phyloP scores from a whole-genome alignment of 108 stramenopile species.

The Discostella stelligeroides region DNA sequence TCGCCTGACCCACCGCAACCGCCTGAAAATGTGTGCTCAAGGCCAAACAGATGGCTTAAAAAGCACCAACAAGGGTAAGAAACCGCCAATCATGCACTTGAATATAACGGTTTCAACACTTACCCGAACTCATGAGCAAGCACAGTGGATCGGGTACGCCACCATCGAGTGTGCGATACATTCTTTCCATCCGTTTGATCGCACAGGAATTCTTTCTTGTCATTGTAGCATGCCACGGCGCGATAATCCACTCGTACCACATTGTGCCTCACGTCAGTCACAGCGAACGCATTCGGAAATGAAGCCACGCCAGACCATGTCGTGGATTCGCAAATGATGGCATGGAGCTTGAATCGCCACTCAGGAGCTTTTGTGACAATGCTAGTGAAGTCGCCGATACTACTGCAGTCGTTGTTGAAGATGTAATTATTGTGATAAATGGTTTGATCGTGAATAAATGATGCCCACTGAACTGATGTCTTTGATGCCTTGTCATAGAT shows the following conservation, averaged over 20 bases:
- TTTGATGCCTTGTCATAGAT: constrained; percentile 16
- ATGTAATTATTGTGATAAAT: constrained; percentile 7
- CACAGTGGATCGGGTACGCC: constrained; percentile 21
- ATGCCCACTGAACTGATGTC: constrained; percentile 18
- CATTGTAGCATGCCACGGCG: constrained; percentile 23
- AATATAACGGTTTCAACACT: not conserved
- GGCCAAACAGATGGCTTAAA: constrained; percentile 20
- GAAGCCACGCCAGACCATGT: constrained; percentile 13
- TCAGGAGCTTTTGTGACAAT: constrained; percentile 5
- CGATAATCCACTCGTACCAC: constrained; percentile 18
- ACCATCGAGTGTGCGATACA: constrained; percentile 20
- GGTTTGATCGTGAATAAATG: constrained; percentile 10
- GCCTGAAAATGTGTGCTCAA: constrained; percentile 19
- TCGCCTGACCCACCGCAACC: constrained; percentile 25
- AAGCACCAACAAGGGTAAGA: not conserved
- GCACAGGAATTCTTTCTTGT: constrained; percentile 5
- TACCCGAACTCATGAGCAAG: constrained; percentile 24
- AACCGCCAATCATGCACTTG: not conserved
- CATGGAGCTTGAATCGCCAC: constrained; percentile 17
- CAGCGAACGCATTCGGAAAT: constrained; percentile 5
- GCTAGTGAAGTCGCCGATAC: not conserved
- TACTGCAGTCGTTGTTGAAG: constrained; percentile 7
- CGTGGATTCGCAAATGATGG: constrained; percentile 24
- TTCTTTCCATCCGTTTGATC: constrained; percentile 6
- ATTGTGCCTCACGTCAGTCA: constrained; percentile 4